Evolutionary conservation across 495 filamentous ascomycete species (phyloP).

Genomic region (Trichoderma gamsii): DNA sequence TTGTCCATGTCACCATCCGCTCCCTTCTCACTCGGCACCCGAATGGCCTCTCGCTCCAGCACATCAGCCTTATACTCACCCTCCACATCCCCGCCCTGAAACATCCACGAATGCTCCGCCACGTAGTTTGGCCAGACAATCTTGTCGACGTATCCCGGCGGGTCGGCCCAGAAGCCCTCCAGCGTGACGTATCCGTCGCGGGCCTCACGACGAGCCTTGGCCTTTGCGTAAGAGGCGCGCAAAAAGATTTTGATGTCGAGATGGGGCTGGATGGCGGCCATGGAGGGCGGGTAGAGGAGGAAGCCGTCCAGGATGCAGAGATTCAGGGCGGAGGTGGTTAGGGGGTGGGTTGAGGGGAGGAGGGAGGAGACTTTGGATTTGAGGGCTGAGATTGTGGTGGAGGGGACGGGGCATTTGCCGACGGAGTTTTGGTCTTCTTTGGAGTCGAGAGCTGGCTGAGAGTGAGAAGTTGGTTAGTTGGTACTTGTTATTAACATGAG

Average conservation of each 20-base stretch:
- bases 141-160: constrained; percentile 86
- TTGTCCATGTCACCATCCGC: constrained; percentile 46
- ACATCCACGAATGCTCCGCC: constrained; percentile 67
- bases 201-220: constrained; percentile 61
- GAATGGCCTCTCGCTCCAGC: constrained; percentile 40
- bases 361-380: constrained; percentile 37
- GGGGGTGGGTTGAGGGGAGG: constrained; percentile 30
- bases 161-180: constrained; percentile 90
- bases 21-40: constrained; percentile 37
- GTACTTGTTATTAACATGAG: too few relatives aligned
- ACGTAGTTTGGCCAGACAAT: constrained; percentile 95
- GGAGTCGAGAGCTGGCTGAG: constrained; percentile 51
- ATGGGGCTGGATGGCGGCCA: constrained; percentile 41
- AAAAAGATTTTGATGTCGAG: constrained; percentile 76
- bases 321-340: constrained; percentile 23
- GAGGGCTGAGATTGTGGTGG: constrained; percentile 32
- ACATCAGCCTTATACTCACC: constrained; percentile 41
- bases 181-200: constrained; percentile 81
- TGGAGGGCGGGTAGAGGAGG: constrained; percentile 58
- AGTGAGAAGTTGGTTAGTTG: not conserved
- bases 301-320: constrained; percentile 77
- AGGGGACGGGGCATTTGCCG: constrained; percentile 41
- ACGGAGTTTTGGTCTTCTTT: constrained; percentile 73
- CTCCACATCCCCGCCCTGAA: constrained; percentile 59
- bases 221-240: constrained; percentile 51